Evolutionary conservation across 208 protist genomes (phyloP), one percentile per base, ranked within the genome.

Genomic region (Leishmania tarentolae): DNA sequence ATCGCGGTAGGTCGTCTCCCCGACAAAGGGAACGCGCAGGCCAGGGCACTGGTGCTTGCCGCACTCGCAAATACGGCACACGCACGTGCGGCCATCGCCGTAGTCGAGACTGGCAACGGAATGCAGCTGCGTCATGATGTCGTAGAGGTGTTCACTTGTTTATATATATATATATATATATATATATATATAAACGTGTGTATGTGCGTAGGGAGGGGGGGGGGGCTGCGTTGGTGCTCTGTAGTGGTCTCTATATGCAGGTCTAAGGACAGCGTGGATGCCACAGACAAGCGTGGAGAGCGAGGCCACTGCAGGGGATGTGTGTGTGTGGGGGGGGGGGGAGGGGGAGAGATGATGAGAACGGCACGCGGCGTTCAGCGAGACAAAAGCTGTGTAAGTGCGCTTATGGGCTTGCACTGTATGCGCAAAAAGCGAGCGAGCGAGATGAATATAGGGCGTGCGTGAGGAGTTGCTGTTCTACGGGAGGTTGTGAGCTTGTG

Each of bases 11-110:
- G 92, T 96, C 35, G 94, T 96, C 76, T 96, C 90, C 44, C 94
- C 94, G 31, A 91, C 83, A 79, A 97, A 96, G 24, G 94, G 94
- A 53, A 96, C 76, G 79, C 92, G 92, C n/a, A 92, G 65, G 57
- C 91, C 92, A 9, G 88, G 91, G 84, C 94, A 97, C 53, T 84
- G 87, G 79, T 97, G 94, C 86, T 96, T 95, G 57, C 92, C 92
- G 59, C 94, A 97, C 73, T 93, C 89, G 70, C 94, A 97, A 75
- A 97, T 96, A 74, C 92, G 92, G 87, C 94, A 97, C 56, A 97
- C 84, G 74, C 94, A 97, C 53, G 92, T 96, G 79, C 94, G 94
- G 66, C 92, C 92, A 85, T 97, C 94, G 77, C 94, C 94, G 84
- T 95, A 95, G 87, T 97, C 94, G 80, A 97, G 89, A 79, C 92